phyloP scores from a whole-genome alignment of 768 basidiomycete genomes.

The Psilocybe tampanensis region DNA sequence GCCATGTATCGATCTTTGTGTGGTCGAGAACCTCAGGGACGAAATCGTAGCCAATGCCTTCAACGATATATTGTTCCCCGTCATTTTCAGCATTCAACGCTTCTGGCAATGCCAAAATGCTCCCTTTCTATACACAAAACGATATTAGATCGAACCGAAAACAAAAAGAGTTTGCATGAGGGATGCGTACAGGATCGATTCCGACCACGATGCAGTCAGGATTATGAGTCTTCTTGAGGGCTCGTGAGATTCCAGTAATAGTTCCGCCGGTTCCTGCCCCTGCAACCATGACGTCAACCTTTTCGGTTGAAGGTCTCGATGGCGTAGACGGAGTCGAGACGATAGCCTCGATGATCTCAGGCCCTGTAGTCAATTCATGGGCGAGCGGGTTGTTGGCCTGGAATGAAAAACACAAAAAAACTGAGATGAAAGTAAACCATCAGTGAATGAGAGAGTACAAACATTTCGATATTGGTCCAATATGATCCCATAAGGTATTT shows the following conservation, averaged over 20 bases:
- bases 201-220: conserved; percentile 75
- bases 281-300: conserved; percentile 81
- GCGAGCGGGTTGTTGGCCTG: conserved; percentile 86
- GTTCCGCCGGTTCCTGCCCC: conserved; percentile 97
- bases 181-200: conserved; percentile 77
- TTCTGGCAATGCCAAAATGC: conserved; percentile 79
- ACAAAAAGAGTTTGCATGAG: not conserved
- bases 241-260: conserved; percentile 82
- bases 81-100: conserved; percentile 55
- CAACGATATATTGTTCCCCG: conserved; percentile 71
- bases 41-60: conserved; percentile 98
- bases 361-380: conserved; percentile 88
- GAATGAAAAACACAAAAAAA: conserved; percentile 13
- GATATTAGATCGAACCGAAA: not conserved
- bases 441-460: conserved; percentile 22
- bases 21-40: conserved; percentile 85
- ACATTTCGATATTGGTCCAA: conserved; percentile 91
- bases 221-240: conserved; percentile 81
- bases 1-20: conserved; percentile 70
- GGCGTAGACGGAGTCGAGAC: conserved; percentile 62
- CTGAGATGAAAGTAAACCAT: conserved; percentile 1
- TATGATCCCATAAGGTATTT: conserved; percentile 86
- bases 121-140: conserved; percentile 65
- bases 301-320: conserved; percentile 61
- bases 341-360: conserved; percentile 87